Base-by-base conservation (phyloP, 768 basidiomycete species). In the Lyophyllum shimeji region DNA sequence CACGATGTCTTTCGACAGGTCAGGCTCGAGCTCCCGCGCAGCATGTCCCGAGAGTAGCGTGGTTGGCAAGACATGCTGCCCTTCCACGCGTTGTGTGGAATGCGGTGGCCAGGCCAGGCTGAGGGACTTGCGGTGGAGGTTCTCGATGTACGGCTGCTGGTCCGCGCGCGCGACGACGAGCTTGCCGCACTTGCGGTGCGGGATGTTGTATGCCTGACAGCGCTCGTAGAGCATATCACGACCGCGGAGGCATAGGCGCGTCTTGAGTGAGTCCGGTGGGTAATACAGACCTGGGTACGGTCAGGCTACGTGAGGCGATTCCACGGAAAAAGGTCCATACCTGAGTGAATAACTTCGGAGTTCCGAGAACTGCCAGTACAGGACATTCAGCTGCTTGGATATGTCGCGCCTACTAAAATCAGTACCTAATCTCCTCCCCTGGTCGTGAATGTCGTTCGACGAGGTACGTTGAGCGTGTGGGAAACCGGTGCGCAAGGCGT, bases 331-430 rank as follows among this genome's bases (percentile, higher is more conserved):
- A 17, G 49, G 47, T 23, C 46, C 20, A 27, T 65, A 85, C 90
- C 94, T 57, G 91, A 87, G 73, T 98, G 95, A 24, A 98, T 89
- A 21, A 98, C 95, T 66, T 97, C 95, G 0, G 94, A 95, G 68
- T 96, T 97, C 15, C 95, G 84, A 39, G 92, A 94, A 68, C 94
- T 95, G 43, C 20, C 20, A 44, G 23, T 12, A 47, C 40, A 9
- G 42, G 43, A 33, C 48, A 33, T 42, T 60, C 23, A 55, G 50
- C 24, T 6, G 39, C 17, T n/a, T 18, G 11, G 3, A 1, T 15
- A 34, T 17, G 40, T 46, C 44, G 51, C 20, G 25, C 31, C 43
- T 7, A 34, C 29, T 5, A 44, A 24, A 20, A 49, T 34, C 50
- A 63, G 20, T 63, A 86, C 92, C 93, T 96, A 20, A 77, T 96